Evolutionary conservation across 2,329 filamentous ascomycete genomes (phyloP).

Genomic region (Colletotrichum sp.): DNA sequence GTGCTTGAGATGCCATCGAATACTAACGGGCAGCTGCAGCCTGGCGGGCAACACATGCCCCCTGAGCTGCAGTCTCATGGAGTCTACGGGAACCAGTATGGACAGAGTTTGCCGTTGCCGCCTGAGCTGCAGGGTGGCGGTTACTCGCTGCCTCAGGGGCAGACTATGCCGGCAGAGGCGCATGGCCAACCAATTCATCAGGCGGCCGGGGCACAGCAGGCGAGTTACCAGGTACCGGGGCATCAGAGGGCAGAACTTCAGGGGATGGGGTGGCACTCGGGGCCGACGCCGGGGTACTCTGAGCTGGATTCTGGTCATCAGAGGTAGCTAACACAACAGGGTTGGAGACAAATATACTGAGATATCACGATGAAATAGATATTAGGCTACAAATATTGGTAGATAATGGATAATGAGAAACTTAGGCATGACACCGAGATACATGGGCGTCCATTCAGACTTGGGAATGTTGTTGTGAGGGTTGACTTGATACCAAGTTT

Average conservation of each 20-base stretch:
- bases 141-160: neutral
- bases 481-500: rapidly evolving
- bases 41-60: slow-evolving; percentile 19
- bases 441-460: neutral
- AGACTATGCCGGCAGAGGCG: neutral
- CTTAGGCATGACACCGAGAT: rapidly evolving
- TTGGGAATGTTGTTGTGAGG: rapidly evolving
- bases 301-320: neutral
- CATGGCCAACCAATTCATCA: slow-evolving; percentile 12
- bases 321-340: rapidly evolving
- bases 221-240: slow-evolving; percentile 17
- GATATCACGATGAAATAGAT: neutral
- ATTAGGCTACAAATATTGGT: neutral
- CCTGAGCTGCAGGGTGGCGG: slow-evolving; percentile 13
- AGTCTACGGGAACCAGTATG: slow-evolving; percentile 9
- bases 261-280: slow-evolving; percentile 36
- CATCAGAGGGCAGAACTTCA: slow-evolving; percentile 17
- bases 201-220: neutral
- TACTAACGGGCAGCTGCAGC: slow-evolving; percentile 22
- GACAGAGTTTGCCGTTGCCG: slow-evolving; percentile 13
- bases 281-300: slow-evolving; percentile 37
- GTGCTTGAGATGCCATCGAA: slow-evolving; percentile 24
- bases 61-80: slow-evolving; percentile 26
- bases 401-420: neutral
- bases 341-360: too few relatives aligned